Base-by-base conservation (phyloP, 2,329 filamentous ascomycete species). In the Lomentospora prolificans region DNA sequence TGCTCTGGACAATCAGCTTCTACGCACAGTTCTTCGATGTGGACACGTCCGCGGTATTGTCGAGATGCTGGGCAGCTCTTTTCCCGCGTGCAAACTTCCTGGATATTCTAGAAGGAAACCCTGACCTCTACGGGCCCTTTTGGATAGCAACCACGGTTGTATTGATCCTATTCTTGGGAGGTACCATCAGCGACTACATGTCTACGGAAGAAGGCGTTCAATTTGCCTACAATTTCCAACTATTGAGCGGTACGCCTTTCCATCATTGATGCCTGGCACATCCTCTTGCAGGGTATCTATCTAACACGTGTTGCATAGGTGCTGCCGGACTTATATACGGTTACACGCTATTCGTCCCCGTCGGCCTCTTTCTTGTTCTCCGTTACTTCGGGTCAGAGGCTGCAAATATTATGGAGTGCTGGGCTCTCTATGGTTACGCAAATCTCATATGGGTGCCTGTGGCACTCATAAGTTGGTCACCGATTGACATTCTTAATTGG, bases 21-120 rank as follows among this genome's bases (percentile, higher is more conserved):
- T 99, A 99, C 75, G 84, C 90, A 56, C 94, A 96, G 74, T 97
- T 94, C 81, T 99, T 99, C 74, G 94, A 99, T 67, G 92, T 99
- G 61, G 94, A 99, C 73, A 97, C 94, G 1, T 85, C 82, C 58
- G 89, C 94, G 55, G 91, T 99, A 19, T 75, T 96, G 56, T 79
- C 85, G 65, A 87, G 94, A 61, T 97, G 94, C 72, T 85, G 85
- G 70, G 87, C 90, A 1, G 86, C 92, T n/a, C 75, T 97, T 39
- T 96, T 87, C 71, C 94, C 94, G 50, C 85, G 90, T 60, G 86
- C 86, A 57, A 96, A 96, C 76, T 99, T 99, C 73, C 85, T 99
- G 60, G 94, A 99, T 67, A 90, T 97, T 33, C 80, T 99, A 27
- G 94, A 99, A 68, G 94, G 94, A 19, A 97, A 97, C 69, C 89